A percentile compares a stretch with the other conserved stretches of the same genome.
Conservation (phyloP, 2,329 filamentous ascomycete genomes). For the Trichoderma endophyticum region DNA sequence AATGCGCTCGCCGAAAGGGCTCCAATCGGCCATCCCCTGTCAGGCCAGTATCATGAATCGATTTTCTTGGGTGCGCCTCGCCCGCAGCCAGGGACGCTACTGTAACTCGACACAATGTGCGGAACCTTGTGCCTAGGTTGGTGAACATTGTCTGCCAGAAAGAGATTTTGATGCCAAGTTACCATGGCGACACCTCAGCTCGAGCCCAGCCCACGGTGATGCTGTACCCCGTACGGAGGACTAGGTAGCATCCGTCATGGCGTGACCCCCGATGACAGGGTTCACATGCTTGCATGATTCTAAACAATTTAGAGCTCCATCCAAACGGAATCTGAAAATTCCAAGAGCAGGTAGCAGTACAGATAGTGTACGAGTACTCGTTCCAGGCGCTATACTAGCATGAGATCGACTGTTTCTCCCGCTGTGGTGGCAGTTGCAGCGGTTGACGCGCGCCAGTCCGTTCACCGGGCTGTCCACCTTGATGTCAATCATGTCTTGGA, state of each 20-base stretch:
- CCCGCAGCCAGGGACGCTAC: not conserved
- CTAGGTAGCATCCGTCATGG: conserved; percentile 5
- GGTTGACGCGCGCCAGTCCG: not conserved
- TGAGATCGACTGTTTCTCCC: not conserved
- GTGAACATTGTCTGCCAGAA: not conserved
- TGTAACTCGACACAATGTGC: not conserved
- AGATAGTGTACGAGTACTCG: not conserved
- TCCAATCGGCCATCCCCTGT: conserved; percentile 7
- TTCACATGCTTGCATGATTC: conserved; percentile 6
- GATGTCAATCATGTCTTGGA: not conserved
- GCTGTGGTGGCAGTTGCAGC: not conserved
- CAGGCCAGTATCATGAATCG: not conserved
- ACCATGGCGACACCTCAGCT: conserved; percentile 7
- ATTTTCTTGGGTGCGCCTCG: not conserved
- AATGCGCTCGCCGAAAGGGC: conserved; percentile 9
- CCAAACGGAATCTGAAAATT: not conserved
- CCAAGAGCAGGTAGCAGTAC: not conserved
- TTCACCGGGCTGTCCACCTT: not conserved
- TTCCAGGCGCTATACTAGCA: not conserved
- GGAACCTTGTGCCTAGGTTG: not conserved
- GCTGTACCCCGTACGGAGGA: not conserved
- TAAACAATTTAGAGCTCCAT: not conserved
- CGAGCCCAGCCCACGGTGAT: not conserved
- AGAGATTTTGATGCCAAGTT: conserved; percentile 1
- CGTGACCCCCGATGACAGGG: conserved; percentile 2